Evolutionary conservation across 129 eudicot genomes (phyloP), one percentile per base, ranked within the genome.

Genomic region (Centrapalus pauciflorus): DNA sequence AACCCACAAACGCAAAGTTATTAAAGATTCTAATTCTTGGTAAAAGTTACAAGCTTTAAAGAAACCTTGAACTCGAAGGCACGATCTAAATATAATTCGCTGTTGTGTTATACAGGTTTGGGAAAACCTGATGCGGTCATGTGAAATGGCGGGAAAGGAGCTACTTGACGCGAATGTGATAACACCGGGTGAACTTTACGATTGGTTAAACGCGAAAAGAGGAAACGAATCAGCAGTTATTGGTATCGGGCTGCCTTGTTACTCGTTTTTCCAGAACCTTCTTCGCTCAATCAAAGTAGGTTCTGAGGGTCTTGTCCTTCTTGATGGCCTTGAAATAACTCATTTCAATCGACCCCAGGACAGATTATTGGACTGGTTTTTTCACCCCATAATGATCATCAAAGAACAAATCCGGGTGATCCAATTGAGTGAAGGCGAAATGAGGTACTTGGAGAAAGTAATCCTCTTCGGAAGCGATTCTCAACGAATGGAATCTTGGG

Each of bases 311-410:
- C 60, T 93, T 1, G 56, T 93, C 38, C 87, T 93, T 71, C 72
- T 70, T 23, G 99, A 93, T 30, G 84, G 84, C 40, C 55, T 87
- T 27, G 95, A 89, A 77, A 75, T 93, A 33, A 93, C 84, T 50
- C 82, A 84, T 59, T 71, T 86, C 27, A 93, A 93, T 45, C 52
- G 95, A 35, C 99, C 99, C 11, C 95, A 89, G 62, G 95, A 86
- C 71, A 74, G 90, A 69, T 59, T 93, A 32, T 10, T 86, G 57
- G 99, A 93, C 65, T 93, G 99, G 99, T 86, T 93, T 30, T 93
- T 93, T 61, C 87, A 93, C 16, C 99, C 99, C 2, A 64, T 93
- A 29, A 45, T 93, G 86, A 90, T 93, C 46, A 80, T 93, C 55
- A 93, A 93, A 62, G 99, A 93, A 63, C 99, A 93, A 65, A 86